phyloP scores from a whole-genome alignment of 2,329 filamentous ascomycete genomes.

The Aspergillus phoenicis region DNA sequence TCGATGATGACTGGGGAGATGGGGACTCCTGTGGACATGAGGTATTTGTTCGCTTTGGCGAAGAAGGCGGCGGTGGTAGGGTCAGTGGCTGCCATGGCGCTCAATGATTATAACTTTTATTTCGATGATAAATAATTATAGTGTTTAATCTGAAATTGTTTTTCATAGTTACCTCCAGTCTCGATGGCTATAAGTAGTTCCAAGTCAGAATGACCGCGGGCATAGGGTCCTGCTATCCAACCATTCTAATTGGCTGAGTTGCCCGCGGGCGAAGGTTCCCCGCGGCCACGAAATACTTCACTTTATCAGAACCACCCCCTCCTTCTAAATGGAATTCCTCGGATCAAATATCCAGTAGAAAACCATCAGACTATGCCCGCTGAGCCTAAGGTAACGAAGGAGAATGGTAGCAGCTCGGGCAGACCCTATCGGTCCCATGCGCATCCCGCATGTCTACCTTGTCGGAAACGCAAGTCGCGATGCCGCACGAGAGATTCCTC shows the following conservation, averaged over 20 bases:
- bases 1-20: constrained; percentile 47
- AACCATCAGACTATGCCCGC: background rate
- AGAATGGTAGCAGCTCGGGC: constrained; percentile 19
- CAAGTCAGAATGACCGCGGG: background rate
- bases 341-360: too few species aligned
- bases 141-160: too few species aligned
- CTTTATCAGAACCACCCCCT: background rate
- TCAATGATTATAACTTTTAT: too few species aligned
- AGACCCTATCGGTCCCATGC: constrained; percentile 59
- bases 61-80: constrained; percentile 31
- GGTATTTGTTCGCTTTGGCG: constrained; percentile 42
- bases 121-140: too few species aligned
- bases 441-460: constrained; percentile 56
- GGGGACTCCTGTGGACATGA: constrained; percentile 48
- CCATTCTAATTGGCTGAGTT: background rate
- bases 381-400: background rate
- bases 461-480: constrained; percentile 57
- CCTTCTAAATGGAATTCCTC: background rate
- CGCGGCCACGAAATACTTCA: background rate
- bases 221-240: background rate
- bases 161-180: too few species aligned
- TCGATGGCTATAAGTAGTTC: background rate
- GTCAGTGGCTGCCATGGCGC: constrained; percentile 16
- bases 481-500: constrained; percentile 53
- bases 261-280: background rate